Evolutionary conservation across 2,329 filamentous ascomycete genomes (phyloP), one percentile per base, ranked within the genome.

Genomic region (Lithohypha guttulata): DNA sequence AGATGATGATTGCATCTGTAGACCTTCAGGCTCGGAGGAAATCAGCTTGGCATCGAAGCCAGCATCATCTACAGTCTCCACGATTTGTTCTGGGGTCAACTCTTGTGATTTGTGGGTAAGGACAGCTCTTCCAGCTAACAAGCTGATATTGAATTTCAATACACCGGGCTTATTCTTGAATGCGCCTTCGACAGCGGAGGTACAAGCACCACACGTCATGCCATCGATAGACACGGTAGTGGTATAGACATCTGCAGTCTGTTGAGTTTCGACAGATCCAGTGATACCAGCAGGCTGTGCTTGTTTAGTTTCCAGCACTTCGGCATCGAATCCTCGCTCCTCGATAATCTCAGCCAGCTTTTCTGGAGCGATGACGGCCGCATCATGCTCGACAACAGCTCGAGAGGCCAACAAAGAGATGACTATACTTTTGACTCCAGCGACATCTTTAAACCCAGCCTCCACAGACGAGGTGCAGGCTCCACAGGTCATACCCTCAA

Each of bases 181-280:
- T 3, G 82, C 85, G 35, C 75, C 72, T 54, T 95, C 84, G 2
- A 96, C 78, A 4, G 89, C 86, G 1, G 89, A 89, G 1, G 91
- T 96, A 61, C 91, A 98, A 28, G 91, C 85, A 15, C 89, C 89
- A 56, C 91, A 96, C 1, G 91, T 98, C 91, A 98, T 98, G 35
- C 91, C 91, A 50, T 91, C 84, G 39, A 98, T 84, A 3, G 83
- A 78, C 13, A 98, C 71, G 0, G 87, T 96, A 0, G 87, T 95
- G 1, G 77, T 84, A 41, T 79, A 69, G 3, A 59, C 44, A 43
- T 46, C 42, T 46, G 73, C 53, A 35, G 64, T 62, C 56, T 53
- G 34, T 47, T 51, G 48, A 48, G 44, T 45, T 45, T 33, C 42
- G 57, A 56, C 44, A 57, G 52, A 39, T 51, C 52, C n/a, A 52